Base-by-base conservation (phyloP, 1,139 yeast genomes). In the Arxiozyma slooffiae region DNA sequence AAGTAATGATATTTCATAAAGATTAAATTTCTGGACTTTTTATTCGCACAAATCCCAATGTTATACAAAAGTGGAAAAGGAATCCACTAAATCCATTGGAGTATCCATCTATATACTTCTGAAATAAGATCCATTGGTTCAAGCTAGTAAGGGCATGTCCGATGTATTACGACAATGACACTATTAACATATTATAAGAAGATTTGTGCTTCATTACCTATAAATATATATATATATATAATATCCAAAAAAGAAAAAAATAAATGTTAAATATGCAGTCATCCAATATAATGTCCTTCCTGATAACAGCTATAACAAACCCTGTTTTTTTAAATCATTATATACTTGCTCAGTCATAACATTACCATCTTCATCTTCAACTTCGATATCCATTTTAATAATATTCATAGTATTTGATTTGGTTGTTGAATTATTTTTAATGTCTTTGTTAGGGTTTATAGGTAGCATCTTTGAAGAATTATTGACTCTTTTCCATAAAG, bases 351-450 rank as follows among this genome's bases (percentile, higher is more conserved):
- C 83, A 37, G 85, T 77, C 95, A 92, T 85, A 21, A 88, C 96
- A 64, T 92, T 90, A 8, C 97, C 98, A 36, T 87, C 89, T 1
- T 80, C 83, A 63, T 92, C 97, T 65, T 90, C 97, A 48, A 89
- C 86, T 66, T 90, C 95, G 7, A 83, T 76, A 0, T 81, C 79
- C 54, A 77, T 76, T 52, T 82, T 48, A 3, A 46, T 22, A 70
- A 73, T 37, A n/a, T 74, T 47, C 0, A 44, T n/a, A 6, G 47
- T 30, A 24, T 46, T 38, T 21, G 23, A 20, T 11, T 39, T 39
- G 1, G 17, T 14, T 4, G 1, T n/a, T 17, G 41, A 6, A 11
- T 9, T 17, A 5, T 23, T 20, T 16, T 20, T 23, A 11, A 17
- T 21, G 5, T 7, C 4, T 16, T 23, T n/a, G 8, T 45, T 17